Evolutionary conservation across 1,139 yeast species (phyloP).

Genomic region (Yamadazyma siamensis): DNA sequence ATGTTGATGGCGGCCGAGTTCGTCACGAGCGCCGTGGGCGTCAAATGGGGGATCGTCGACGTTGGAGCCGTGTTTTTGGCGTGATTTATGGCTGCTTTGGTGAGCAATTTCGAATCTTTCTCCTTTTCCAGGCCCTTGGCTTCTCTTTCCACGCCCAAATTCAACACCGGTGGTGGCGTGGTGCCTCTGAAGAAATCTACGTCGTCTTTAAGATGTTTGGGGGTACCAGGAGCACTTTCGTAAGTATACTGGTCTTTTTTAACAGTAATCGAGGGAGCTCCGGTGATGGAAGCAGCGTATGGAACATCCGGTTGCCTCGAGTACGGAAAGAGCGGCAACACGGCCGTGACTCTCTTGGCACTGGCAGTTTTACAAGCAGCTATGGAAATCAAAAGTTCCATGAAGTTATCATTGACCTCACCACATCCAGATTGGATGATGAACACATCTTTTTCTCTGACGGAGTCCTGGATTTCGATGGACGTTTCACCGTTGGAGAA

Average conservation of each 20-base stretch:
- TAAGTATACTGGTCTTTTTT: conserved; percentile 47
- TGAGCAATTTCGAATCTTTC: conserved; percentile 10
- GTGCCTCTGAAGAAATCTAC: conserved; percentile 8
- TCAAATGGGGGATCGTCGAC: conserved; percentile 12
- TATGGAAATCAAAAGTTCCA: conserved; percentile 83
- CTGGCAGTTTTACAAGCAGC: conserved; percentile 96
- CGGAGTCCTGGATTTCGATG: conserved; percentile 76
- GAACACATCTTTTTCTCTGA: conserved; percentile 90
- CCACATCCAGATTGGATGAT: conserved; percentile 83
- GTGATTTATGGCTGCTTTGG: conserved; percentile 15
- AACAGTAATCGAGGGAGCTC: conserved; percentile 41
- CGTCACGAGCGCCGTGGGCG: conserved; percentile 29
- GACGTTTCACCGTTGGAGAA: conserved; percentile 90
- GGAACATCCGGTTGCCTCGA: conserved; percentile 96
- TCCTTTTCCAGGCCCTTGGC: background rate
- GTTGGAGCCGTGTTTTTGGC: conserved; percentile 9
- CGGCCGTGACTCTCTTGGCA: conserved; percentile 91
- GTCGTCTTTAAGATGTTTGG: conserved; percentile 35
- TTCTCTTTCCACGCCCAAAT: conserved; percentile 3
- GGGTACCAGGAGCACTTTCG: conserved; percentile 66
- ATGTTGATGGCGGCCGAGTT: conserved; percentile 29
- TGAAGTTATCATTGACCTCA: conserved; percentile 84
- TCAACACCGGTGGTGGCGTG: conserved; percentile 18
- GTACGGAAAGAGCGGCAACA: conserved; percentile 91
- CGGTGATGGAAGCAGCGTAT: conserved; percentile 66